Conservation (phyloP, 2,329 filamentous ascomycete species). For the Aureobasidium namibiae region DNA sequence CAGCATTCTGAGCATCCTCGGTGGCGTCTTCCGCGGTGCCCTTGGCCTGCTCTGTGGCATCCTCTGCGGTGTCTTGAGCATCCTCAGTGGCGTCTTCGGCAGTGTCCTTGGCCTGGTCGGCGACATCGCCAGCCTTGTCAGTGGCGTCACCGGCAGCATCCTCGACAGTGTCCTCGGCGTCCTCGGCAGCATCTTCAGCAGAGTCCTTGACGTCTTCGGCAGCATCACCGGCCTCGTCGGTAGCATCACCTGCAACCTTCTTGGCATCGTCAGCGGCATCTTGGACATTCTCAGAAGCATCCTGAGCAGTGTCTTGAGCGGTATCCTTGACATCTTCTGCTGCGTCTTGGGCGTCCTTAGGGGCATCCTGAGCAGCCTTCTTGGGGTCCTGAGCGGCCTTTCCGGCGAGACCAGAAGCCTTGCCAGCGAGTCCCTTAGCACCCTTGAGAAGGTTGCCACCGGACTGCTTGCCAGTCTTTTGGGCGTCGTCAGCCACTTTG, state of each 20-base stretch:
- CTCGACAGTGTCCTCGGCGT: constrained; percentile 23
- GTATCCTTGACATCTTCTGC: constrained; percentile 28
- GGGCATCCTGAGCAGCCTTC: constrained; percentile 23
- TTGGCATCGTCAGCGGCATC: constrained; percentile 25
- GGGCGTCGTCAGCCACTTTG: constrained; percentile 24
- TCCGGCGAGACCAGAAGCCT: constrained; percentile 38
- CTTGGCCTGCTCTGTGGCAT: constrained; percentile 24
- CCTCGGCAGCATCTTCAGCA: constrained; percentile 21
- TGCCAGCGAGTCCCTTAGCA: constrained; percentile 39
- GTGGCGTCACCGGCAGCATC: constrained; percentile 23
- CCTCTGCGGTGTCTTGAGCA: constrained; percentile 19
- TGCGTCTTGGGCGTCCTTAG: constrained; percentile 25
- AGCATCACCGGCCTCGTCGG: constrained; percentile 26
- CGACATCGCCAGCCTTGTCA: constrained; percentile 24
- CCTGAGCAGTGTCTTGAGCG: constrained; percentile 26
- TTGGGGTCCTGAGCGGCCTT: constrained; percentile 33
- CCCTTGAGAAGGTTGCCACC: constrained; percentile 34
- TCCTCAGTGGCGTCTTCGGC: constrained; percentile 24
- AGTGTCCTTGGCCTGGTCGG: constrained; percentile 15
- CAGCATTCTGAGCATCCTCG: constrained; percentile 27
- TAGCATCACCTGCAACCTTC: constrained; percentile 30
- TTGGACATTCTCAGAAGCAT: constrained; percentile 26
- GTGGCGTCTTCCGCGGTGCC: constrained; percentile 26
- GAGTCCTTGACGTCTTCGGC: constrained; percentile 28
- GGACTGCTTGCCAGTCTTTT: constrained; percentile 26